Conservation (phyloP, 2,329 filamentous ascomycete species). For the Neonectria faginata region DNA sequence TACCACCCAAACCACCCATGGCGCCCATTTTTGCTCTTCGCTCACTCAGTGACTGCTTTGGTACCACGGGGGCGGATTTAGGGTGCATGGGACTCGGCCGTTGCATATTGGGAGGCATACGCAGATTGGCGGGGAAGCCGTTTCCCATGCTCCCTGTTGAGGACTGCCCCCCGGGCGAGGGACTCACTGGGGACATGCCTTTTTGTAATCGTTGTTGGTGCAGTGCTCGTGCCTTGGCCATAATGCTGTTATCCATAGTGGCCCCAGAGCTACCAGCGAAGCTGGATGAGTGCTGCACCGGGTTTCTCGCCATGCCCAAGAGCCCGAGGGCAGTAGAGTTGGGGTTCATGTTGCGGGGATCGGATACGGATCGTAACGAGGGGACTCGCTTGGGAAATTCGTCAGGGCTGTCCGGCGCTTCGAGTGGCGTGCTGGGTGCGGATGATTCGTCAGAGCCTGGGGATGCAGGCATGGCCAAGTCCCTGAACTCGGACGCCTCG, state of each 20-base stretch:
- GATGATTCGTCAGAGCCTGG: slow-evolving; percentile 61
- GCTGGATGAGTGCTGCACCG: slow-evolving; percentile 55
- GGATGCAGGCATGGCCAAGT: slow-evolving; percentile 54
- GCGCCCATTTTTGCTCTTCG: slow-evolving; percentile 64
- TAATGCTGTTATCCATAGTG: slow-evolving; percentile 55
- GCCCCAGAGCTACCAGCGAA: slow-evolving; percentile 48
- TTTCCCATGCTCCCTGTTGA: slow-evolving; percentile 53
- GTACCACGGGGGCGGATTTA: slow-evolving; percentile 65
- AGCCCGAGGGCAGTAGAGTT: slow-evolving; percentile 88
- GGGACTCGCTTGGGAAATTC: slow-evolving; percentile 65
- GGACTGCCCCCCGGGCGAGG: slow-evolving; percentile 49
- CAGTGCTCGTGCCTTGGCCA: slow-evolving; percentile 61
- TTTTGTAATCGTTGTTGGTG: slow-evolving; percentile 61
- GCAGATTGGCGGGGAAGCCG: slow-evolving; percentile 58
- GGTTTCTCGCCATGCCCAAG: slow-evolving; percentile 73
- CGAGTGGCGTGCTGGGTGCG: slow-evolving; percentile 61
- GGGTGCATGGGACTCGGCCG: slow-evolving; percentile 63
- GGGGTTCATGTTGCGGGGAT: slow-evolving; percentile 74
- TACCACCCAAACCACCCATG: slow-evolving; percentile 32
- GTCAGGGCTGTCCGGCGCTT: slow-evolving; percentile 50
- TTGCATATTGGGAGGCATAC: slow-evolving; percentile 55
- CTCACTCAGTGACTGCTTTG: slow-evolving; percentile 72
- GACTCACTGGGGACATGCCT: slow-evolving; percentile 51
- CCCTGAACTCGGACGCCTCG: slow-evolving; percentile 53
- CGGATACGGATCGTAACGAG: slow-evolving; percentile 70